phyloP scores from a whole-genome alignment of 202 grass and related monocot genomes.

The Schoenoplectus tabernaemontani region DNA sequence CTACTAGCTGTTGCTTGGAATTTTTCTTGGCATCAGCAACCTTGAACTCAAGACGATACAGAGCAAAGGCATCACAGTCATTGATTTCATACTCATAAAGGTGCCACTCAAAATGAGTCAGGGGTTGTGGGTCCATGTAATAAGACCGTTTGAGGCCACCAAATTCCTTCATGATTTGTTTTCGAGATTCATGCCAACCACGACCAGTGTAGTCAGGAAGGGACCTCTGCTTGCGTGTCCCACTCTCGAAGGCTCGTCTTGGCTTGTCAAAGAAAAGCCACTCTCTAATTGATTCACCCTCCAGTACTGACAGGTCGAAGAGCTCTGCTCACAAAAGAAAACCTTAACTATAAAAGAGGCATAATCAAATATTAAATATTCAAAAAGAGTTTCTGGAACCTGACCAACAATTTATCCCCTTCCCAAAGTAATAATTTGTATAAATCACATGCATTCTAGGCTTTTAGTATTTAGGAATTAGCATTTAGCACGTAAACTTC shows the following conservation, averaged over 20 bases:
- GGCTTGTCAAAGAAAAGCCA: constrained; percentile 99
- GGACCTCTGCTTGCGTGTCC: constrained; percentile 87
- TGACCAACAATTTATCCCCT: not conserved
- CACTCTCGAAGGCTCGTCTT: constrained; percentile 84
- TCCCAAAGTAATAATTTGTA: not conserved
- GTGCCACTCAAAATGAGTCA: constrained; percentile 77
- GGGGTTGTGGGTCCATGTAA: constrained; percentile 97
- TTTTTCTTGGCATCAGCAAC: constrained; percentile 72
- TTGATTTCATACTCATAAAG: constrained; percentile 96
- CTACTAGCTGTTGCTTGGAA: constrained; percentile 70
- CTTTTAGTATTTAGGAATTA: not conserved
- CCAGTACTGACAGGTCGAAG: constrained; percentile 87
- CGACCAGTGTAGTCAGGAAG: constrained; percentile 89
- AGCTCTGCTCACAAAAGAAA: constrained; percentile 53
- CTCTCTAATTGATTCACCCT: constrained; percentile 91
- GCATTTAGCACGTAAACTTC: not conserved
- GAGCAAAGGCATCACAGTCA: constrained; percentile 70
- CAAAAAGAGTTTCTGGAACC: constrained; percentile 35
- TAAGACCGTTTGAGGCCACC: constrained; percentile 88
- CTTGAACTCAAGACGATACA: constrained; percentile 87
- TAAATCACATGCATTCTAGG: not conserved
- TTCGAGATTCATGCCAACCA: constrained; percentile 98
- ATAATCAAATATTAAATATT: constrained; percentile 50
- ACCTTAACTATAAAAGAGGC: constrained; percentile 16
- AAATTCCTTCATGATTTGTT: constrained; percentile 97